These are phyloP conservation scores for Closterium sp. DNA, from an alignment of 139 green algal genomes.

Conservation along the genomic window DNA sequence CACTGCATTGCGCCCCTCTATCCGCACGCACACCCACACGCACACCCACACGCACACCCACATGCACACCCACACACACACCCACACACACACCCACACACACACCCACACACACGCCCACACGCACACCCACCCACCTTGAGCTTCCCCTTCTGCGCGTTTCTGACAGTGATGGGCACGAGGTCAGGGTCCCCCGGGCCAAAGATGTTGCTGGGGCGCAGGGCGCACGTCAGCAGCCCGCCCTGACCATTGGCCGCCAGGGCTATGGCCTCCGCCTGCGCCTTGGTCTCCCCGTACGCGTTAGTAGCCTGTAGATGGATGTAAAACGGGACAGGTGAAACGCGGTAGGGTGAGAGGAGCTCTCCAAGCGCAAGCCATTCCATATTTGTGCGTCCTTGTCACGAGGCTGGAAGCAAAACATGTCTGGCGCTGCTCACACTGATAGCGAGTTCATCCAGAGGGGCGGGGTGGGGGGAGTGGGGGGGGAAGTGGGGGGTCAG, in stretches of 20 bases:
- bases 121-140: slow-evolving; percentile 9
- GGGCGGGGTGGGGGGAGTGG: no score
- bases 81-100: no score
- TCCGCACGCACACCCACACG: neutral
- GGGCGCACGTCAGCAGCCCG: slow-evolving; percentile 25
- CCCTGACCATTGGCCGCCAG: slow-evolving; percentile 21
- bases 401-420: no score
- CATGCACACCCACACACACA: no score
- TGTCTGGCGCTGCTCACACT: no score
- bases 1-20: no score
- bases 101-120: neutral
- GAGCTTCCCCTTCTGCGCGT: slow-evolving; percentile 31
- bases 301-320: slow-evolving; percentile 24
- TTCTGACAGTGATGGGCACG: slow-evolving; percentile 14
- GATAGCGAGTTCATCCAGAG: no score
- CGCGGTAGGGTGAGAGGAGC: neutral
- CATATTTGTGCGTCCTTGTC: no score
- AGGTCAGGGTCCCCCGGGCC: slow-evolving; percentile 33
- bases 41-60: no score
- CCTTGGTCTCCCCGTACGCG: slow-evolving; percentile 42
- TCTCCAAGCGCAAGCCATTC: neutral
- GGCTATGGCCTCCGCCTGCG: slow-evolving; percentile 38
- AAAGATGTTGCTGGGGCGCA: slow-evolving; percentile 46
- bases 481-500: no score
- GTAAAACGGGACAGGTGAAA: neutral